These are phyloP conservation scores for Citrullus amarus DNA, from an alignment of 306 rosid species.

Conservation along the genomic window DNA sequence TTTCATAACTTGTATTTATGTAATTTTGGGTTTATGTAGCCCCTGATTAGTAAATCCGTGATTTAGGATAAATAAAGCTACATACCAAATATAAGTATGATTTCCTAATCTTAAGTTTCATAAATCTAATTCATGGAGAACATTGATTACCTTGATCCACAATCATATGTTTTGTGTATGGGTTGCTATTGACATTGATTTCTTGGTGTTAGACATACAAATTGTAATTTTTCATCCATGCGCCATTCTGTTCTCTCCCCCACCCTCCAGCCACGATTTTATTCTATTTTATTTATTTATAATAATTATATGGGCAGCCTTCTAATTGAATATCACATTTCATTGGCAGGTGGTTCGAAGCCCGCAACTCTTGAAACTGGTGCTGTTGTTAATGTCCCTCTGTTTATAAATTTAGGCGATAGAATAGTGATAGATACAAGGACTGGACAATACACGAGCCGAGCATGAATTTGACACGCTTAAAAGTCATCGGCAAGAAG, in stretches of 20 bases:
- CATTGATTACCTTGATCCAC: background rate
- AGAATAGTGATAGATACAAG: constrained; percentile 75
- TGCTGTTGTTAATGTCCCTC: constrained; percentile 69
- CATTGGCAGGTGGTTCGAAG: constrained; percentile 72
- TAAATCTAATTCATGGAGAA: background rate
- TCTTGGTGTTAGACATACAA: background rate
- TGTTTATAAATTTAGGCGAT: constrained; percentile 68
- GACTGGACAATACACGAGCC: constrained; percentile 83
- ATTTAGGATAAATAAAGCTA: background rate
- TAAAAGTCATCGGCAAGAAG: background rate
- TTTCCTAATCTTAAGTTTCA: background rate
- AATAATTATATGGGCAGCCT: background rate
- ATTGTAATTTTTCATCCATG: background rate
- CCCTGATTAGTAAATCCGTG: background rate
- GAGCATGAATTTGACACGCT: constrained; percentile 35
- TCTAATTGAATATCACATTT: constrained; percentile 7
- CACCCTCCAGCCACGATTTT: background rate
- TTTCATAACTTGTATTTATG: background rate
- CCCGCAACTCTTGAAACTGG: constrained; percentile 95
- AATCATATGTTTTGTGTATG: background rate
- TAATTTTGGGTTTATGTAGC: background rate
- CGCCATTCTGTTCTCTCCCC: background rate
- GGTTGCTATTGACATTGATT: background rate
- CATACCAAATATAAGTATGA: background rate
- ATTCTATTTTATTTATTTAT: background rate